phyloP scores from a whole-genome alignment of 805 yeast species.

The Spathaspora passalidarum region DNA sequence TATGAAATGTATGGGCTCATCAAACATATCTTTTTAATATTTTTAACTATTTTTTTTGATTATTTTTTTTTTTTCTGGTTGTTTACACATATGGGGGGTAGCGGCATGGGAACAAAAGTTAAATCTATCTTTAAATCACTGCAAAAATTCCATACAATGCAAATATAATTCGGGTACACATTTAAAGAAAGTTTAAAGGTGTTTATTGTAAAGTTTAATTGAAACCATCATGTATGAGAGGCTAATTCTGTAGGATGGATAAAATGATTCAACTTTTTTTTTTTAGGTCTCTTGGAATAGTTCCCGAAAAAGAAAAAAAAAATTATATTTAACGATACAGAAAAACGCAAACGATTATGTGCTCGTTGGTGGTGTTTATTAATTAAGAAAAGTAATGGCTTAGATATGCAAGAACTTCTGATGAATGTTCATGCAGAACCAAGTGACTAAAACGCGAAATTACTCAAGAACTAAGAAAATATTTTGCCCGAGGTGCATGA shows the following conservation, averaged over 20 bases:
- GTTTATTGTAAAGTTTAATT: not conserved
- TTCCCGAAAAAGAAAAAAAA: not conserved
- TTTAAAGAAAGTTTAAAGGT: not conserved
- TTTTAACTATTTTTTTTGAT: not conserved
- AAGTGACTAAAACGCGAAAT: not conserved
- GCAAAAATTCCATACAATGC: not conserved
- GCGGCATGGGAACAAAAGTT: not conserved
- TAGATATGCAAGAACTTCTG: not conserved
- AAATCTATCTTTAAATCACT: not conserved
- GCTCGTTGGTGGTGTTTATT: not conserved
- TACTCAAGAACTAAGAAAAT: not conserved
- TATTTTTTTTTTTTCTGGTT: not conserved
- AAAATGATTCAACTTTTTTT: not conserved
- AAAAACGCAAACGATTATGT: no score
- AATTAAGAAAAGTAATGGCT: not conserved
- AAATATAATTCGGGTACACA: not conserved
- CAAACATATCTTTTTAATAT: not conserved
- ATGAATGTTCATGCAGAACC: not conserved
- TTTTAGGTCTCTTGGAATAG: not conserved
- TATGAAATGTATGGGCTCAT: not conserved
- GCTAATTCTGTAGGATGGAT: not conserved
- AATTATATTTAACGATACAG: not conserved
- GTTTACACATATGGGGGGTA: not conserved
- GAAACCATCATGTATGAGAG: not conserved
- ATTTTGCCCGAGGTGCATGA: no score